Evolutionary conservation across 805 yeast species (phyloP).

Genomic region (Tetrapisispora iriomotensis): DNA sequence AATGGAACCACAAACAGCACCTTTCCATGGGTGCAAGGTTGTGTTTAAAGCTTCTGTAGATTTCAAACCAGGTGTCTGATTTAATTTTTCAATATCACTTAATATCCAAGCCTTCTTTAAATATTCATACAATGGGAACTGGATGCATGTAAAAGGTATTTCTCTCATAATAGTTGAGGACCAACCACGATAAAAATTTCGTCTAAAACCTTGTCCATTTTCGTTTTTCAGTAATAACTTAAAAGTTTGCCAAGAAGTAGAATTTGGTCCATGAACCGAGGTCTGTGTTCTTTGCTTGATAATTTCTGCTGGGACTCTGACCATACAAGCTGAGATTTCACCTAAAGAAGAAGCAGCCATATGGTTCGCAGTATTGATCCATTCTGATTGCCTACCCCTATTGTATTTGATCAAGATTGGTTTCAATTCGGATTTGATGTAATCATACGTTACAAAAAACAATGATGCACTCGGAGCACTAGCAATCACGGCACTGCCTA

Average conservation of each 20-base stretch:
- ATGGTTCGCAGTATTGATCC: slow-evolving; percentile 45
- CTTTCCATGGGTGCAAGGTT: slow-evolving; percentile 48
- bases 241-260: slow-evolving; percentile 57
- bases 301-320: slow-evolving; percentile 95
- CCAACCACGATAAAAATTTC: slow-evolving; percentile 90
- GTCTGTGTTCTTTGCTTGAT: slow-evolving; percentile 93
- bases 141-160: slow-evolving; percentile 92
- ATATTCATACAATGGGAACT: slow-evolving; percentile 86
- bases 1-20: slow-evolving; percentile 73
- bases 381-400: slow-evolving; percentile 10
- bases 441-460: slow-evolving; percentile 78
- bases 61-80: slow-evolving; percentile 9
- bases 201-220: slow-evolving; percentile 66
- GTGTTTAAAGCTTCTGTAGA: neutral
- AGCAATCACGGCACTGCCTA: slow-evolving; percentile 89
- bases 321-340: slow-evolving; percentile 86
- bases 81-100: slow-evolving; percentile 31
- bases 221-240: slow-evolving; percentile 49
- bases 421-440: slow-evolving; percentile 42
- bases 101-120: slow-evolving; percentile 53
- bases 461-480: slow-evolving; percentile 84
- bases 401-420: slow-evolving; percentile 20
- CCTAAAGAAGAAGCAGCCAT: slow-evolving; percentile 86
- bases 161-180: slow-evolving; percentile 86
- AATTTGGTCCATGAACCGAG: slow-evolving; percentile 28